Conservation (phyloP, 1,284 basidiomycete species). For the Ceratobasidium sp. region DNA sequence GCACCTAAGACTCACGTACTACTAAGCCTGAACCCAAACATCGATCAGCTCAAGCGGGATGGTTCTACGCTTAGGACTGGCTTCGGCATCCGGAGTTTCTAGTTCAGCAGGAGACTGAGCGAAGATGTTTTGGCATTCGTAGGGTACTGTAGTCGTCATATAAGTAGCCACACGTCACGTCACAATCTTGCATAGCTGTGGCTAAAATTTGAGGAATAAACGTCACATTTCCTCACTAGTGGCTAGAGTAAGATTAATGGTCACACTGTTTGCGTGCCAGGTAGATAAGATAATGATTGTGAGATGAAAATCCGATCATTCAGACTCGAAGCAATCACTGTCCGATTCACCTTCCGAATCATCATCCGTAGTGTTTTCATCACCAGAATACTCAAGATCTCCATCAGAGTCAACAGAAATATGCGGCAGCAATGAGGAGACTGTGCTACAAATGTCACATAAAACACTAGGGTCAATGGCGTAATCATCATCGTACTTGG, state of each 20-base stretch:
- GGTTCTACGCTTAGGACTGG: no score
- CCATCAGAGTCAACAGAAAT: neutral
- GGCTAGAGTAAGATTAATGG: neutral
- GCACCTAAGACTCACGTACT: no score
- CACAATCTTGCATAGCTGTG: neutral
- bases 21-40: neutral
- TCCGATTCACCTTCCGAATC: neutral
- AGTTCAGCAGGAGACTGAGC: no score
- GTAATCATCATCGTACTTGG: constrained; percentile 6
- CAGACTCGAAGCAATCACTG: neutral
- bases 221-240: neutral
- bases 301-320: neutral
- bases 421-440: neutral
- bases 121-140: neutral
- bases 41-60: neutral
- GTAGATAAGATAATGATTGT: constrained; percentile 1
- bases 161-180: neutral
- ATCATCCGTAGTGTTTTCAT: neutral
- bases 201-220: neutral
- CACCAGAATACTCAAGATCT: neutral
- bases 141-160: neutral
- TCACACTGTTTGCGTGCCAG: neutral
- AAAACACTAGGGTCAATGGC: constrained; percentile 8
- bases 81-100: no score
- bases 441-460: neutral